Percentiles rank a stretch among this genome's conserved stretches.
These are phyloP conservation scores for Tieghemostelium lacteum DNA, from an alignment of 78 protist genomes.

Conservation along the genomic window DNA sequence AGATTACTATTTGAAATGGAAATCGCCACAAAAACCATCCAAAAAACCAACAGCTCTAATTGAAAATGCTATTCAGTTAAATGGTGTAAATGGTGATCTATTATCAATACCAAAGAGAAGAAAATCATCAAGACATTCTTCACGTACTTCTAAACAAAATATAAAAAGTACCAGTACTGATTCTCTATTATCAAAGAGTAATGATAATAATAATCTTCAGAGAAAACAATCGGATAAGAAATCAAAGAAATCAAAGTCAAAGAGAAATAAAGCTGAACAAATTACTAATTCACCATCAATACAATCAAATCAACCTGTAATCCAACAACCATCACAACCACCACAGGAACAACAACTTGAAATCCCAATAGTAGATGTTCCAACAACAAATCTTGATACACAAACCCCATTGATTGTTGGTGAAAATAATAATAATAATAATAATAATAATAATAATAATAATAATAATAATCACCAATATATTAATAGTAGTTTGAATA, in stretches of 20 bases:
- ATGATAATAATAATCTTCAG: neutral
- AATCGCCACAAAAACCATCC: conserved; percentile 17
- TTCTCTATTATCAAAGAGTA: neutral
- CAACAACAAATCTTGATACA: neutral
- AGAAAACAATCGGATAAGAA: neutral
- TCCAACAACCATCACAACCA: neutral
- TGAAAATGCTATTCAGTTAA: conserved; percentile 8
- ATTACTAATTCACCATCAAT: neutral
- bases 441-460: no score
- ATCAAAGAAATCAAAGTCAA: neutral
- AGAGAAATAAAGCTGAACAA: neutral
- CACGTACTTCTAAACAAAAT: neutral
- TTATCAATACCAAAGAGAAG: conserved; percentile 21
- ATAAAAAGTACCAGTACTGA: neutral
- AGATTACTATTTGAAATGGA: conserved; percentile 65
- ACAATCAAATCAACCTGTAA: neutral
- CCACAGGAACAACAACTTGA: neutral
- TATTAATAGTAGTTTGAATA: neutral
- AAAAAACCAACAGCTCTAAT: conserved; percentile 45
- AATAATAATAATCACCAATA: no score
- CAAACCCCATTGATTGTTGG: neutral
- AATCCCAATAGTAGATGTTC: neutral
- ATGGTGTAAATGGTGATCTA: conserved; percentile 49
- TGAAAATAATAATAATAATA: no score
- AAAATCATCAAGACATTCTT: conserved; percentile 8